These are phyloP conservation scores for Dendrostoma leiphaemia DNA, from an alignment of 2,329 filamentous ascomycete species.

Conservation along the genomic window DNA sequence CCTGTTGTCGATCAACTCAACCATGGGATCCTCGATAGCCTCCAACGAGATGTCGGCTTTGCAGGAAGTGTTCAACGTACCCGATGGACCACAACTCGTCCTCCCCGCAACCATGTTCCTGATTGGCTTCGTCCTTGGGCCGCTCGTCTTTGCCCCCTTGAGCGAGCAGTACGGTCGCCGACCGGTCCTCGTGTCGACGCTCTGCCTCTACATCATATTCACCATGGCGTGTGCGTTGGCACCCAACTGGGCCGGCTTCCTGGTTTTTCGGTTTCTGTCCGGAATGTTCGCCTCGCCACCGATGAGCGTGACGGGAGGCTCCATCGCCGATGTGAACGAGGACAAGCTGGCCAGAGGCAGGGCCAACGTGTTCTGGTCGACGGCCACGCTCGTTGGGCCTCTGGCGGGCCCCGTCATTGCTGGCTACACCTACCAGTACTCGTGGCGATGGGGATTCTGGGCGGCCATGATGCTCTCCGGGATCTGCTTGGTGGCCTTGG, in stretches of 20 bases:
- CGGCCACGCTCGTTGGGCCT: slow-evolving; percentile 24
- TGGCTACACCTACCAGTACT: slow-evolving; percentile 21
- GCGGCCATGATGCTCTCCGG: slow-evolving; percentile 22
- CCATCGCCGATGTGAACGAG: slow-evolving; percentile 24
- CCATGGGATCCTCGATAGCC: slow-evolving; percentile 24
- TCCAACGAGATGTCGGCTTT: slow-evolving; percentile 24
- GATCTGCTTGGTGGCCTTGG: slow-evolving; percentile 16
- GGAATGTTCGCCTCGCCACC: slow-evolving; percentile 27
- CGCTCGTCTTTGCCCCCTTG: slow-evolving; percentile 26
- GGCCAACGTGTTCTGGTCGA: slow-evolving; percentile 26
- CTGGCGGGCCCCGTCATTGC: slow-evolving; percentile 25
- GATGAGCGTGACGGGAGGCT: slow-evolving; percentile 26
- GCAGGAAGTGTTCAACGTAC: slow-evolving; percentile 19
- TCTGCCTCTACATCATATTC: slow-evolving; percentile 21
- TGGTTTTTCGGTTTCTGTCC: slow-evolving; percentile 22
- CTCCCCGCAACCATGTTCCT: slow-evolving; percentile 26
- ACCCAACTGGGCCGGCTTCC: slow-evolving; percentile 22
- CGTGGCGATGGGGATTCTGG: slow-evolving; percentile 28
- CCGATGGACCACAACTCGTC: slow-evolving; percentile 21
- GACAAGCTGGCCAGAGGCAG: slow-evolving; percentile 22
- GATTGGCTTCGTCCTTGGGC: slow-evolving; percentile 26
- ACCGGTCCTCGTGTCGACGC: slow-evolving; percentile 17
- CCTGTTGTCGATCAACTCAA: slow-evolving; percentile 23
- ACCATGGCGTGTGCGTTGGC: slow-evolving; percentile 21
- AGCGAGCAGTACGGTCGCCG: slow-evolving; percentile 25